phyloP scores from a whole-genome alignment of 2,329 filamentous ascomycete genomes.

The Seiridium unicorne region DNA sequence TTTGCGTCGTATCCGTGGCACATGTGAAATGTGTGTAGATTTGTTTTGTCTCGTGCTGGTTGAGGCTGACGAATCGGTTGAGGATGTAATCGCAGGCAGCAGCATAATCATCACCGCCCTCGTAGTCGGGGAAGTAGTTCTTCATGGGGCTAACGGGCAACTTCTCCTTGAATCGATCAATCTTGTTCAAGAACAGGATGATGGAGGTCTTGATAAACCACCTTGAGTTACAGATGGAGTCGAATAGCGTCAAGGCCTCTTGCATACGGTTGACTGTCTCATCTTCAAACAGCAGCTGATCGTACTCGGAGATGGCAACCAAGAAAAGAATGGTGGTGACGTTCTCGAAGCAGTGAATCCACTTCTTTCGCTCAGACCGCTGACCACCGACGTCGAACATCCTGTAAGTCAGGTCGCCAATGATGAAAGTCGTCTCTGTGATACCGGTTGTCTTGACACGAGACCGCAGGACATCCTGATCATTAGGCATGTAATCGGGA shows the following conservation, averaged over 20 bases:
- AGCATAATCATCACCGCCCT: slow-evolving; percentile 93
- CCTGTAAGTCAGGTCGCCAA: slow-evolving; percentile 88
- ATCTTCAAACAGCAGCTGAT: slow-evolving; percentile 93
- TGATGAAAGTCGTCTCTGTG: slow-evolving; percentile 94
- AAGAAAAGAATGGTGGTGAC: slow-evolving; percentile 96
- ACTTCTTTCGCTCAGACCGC: slow-evolving; percentile 96
- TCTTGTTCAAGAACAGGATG: slow-evolving; percentile 86
- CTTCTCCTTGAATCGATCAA: slow-evolving; percentile 86
- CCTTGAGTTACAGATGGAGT: slow-evolving; percentile 83
- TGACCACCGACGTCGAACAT: slow-evolving; percentile 98
- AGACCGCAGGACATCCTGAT: slow-evolving; percentile 91
- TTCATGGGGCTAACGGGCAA: slow-evolving; percentile 79
- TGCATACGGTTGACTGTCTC: slow-evolving; percentile 96
- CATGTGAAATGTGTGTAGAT: slow-evolving; percentile 99
- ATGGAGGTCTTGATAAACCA: slow-evolving; percentile 92
- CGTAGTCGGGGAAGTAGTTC: slow-evolving; percentile 87
- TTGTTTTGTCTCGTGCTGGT: slow-evolving; percentile 99
- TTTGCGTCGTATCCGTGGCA: slow-evolving; percentile 97
- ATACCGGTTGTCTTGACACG: slow-evolving; percentile 98
- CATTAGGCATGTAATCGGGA: slow-evolving; percentile 90
- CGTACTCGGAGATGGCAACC: slow-evolving; percentile 95
- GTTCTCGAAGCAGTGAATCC: slow-evolving; percentile 99
- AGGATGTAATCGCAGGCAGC: slow-evolving; percentile 98
- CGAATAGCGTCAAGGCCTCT: slow-evolving; percentile 81
- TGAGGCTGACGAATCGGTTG: slow-evolving; percentile 96